These are phyloP conservation scores for Phytophthora parvispora DNA, from an alignment of 352 stramenopile species.

Conservation along the genomic window DNA sequence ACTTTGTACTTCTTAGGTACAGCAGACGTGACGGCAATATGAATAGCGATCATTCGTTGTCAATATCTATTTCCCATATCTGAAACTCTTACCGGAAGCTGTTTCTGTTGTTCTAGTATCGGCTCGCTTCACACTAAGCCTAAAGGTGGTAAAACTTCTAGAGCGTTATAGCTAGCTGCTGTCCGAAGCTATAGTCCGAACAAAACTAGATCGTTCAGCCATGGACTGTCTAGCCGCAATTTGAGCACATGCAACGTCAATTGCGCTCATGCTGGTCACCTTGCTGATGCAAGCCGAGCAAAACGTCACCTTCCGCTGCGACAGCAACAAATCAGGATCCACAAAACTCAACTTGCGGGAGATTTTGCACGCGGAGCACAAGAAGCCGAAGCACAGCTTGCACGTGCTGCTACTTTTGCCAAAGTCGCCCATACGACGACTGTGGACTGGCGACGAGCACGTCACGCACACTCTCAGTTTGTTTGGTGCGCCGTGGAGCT, in stretches of 20 bases:
- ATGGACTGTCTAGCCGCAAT: conserved; percentile 10
- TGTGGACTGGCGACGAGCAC: neutral
- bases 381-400: neutral
- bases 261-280: conserved; percentile 35
- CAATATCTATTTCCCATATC: too few relatives aligned
- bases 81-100: too few relatives aligned
- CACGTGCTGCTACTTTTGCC: neutral
- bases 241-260: conserved; percentile 16
- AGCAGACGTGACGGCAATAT: too few relatives aligned
- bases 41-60: too few relatives aligned
- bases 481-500: neutral
- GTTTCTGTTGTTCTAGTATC: too few relatives aligned
- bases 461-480: neutral
- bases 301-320: conserved; percentile 5
- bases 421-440: neutral
- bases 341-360: neutral
- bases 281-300: conserved; percentile 41
- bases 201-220: conserved; percentile 7
- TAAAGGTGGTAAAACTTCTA: too few relatives aligned
- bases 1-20: too few relatives aligned
- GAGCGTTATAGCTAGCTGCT: too few relatives aligned
- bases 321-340: neutral
- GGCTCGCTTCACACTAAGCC: too few relatives aligned
- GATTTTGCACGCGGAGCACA: neutral
- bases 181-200: conserved; percentile 17